Evolutionary conservation across 192 early-diverging fungal species (phyloP).

Genomic region (Dissophora ornata): DNA sequence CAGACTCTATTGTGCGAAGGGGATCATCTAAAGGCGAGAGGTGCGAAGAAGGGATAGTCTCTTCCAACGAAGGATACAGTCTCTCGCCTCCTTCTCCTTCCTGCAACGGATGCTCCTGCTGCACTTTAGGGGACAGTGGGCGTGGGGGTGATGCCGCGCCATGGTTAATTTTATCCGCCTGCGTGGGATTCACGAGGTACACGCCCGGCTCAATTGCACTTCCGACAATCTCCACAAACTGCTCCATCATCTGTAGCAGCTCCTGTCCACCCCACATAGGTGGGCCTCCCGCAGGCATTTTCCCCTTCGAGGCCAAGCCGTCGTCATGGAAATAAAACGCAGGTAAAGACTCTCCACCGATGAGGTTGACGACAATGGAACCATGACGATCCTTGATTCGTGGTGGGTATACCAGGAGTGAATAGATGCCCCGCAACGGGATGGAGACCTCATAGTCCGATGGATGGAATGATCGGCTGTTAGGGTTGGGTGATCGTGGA

Average conservation of each 20-base stretch:
- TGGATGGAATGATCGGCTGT: constrained; percentile 35
- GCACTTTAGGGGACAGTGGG: constrained; percentile 5
- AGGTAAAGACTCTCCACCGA: constrained; percentile 68
- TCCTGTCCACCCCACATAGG: constrained; percentile 77
- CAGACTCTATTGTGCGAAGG: background rate
- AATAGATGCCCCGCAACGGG: constrained; percentile 66
- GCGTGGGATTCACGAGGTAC: constrained; percentile 58
- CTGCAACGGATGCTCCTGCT: constrained; percentile 13
- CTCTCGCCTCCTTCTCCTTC: background rate
- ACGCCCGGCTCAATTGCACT: constrained; percentile 59
- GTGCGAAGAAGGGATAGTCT: background rate
- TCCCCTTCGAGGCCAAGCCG: constrained; percentile 64
- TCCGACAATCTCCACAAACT: constrained; percentile 52
- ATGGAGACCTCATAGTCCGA: constrained; percentile 71
- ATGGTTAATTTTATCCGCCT: constrained; percentile 48
- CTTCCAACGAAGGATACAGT: constrained; percentile 16
- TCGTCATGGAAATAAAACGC: constrained; percentile 84
- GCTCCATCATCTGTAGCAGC: constrained; percentile 64
- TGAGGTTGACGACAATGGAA: constrained; percentile 72
- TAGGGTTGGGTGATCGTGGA: constrained; percentile 25
- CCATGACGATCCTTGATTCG: constrained; percentile 77
- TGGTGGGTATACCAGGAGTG: constrained; percentile 73
- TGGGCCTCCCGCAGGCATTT: constrained; percentile 33
- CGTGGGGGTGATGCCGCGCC: constrained; percentile 35
- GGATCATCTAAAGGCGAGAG: background rate